Base-by-base conservation (phyloP, 148 eudicot genomes). In the Suaeda aralocaspica region DNA sequence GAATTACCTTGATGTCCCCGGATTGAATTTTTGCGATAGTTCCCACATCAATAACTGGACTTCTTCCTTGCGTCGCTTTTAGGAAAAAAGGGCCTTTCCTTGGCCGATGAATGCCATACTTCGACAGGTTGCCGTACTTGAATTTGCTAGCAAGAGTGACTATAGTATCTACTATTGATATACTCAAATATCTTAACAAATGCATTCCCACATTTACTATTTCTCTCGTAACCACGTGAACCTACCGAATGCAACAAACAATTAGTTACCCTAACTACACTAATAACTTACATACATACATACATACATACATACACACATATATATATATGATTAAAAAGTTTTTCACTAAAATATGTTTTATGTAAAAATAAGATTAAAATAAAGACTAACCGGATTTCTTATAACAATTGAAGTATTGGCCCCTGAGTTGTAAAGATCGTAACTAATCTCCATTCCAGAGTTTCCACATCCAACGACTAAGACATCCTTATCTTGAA, bases 391-490 rank as follows among this genome's bases (percentile, higher is more conserved):
- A 50, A 84, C 83, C 68, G 84, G 79, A 64, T 62, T 79, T 59
- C 83, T 13, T 7, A 81, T 64, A 7, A 81, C 81, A n/a, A 81
- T 79, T 1, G 79, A 84, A 5, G 84, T 65, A 29, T 79, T 71
- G 3, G 79, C 87, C 5, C 83, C 83, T 59, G 55, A 64, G 15
- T 71, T 63, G 6, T 77, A 65, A 12, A 84, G 68, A 71, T 84
- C 84, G 18, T 67, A 70, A 28, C 69, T 56, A 60, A 81, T 84
- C 73, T 84, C 87, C 87, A 84, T 84, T 12, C 85, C 83, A 0
- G 87, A 84, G 25, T 84, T 84, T 22, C 85, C 87, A 56, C 76
- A 74, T 1, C 83, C 88, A 53, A 84, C 82, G 16, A 84, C 85
- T 39, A 84, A 66, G 10, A 84, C 88, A 19, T 68, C 44, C 25